Base-by-base conservation (phyloP, 176 grass and related monocot species). In the Chloris gayana region DNA sequence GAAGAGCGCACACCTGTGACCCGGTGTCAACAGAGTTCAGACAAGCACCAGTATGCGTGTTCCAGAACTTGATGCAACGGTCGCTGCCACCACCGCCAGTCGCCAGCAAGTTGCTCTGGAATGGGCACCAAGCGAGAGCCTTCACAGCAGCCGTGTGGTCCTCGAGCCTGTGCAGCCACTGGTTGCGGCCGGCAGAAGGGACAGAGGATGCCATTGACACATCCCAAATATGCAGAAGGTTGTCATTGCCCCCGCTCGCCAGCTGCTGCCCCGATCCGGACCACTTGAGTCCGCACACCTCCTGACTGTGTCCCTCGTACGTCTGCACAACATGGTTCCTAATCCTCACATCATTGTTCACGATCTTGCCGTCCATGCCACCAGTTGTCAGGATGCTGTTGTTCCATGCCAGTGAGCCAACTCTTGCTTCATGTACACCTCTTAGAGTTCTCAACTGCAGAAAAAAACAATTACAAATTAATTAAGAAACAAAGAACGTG, bases 11-110 rank as follows among this genome's bases (percentile, higher is more conserved):
- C 72, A 89, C 87, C 58, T 89, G 82, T 3, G 87, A 89, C 25
- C 87, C 87, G 1, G 87, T 89, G 63, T 89, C 87, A 29, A 89
- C 77, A 32, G 87, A 89, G 72, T 89, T 89, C 35, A 89, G 47
- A 82, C 87, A 89, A 14, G 77, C 77, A 33, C 87, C 87, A 7
- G 87, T 89, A 72, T 89, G 82, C 0, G 87, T 89, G 77, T 89
- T 85, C 87, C 87, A 89, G 72, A 89, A 89, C 46, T 93, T 93
- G 85, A 93, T 93, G 78, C 91, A 93, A 53, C 87, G 59, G 42
- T 93, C 91, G 10, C 84, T 86, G 2, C 80, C 76, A 12, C 91
- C 84, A 47, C 91, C 91, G 0, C 91, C 91, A 7, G 87, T 85
- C 3, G 85, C 87, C 2, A 93, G 69, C 82, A 93, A 80, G 75